These are phyloP conservation scores for Atkinsonella texensis DNA, from an alignment of 2,329 filamentous ascomycete genomes.

Conservation along the genomic window DNA sequence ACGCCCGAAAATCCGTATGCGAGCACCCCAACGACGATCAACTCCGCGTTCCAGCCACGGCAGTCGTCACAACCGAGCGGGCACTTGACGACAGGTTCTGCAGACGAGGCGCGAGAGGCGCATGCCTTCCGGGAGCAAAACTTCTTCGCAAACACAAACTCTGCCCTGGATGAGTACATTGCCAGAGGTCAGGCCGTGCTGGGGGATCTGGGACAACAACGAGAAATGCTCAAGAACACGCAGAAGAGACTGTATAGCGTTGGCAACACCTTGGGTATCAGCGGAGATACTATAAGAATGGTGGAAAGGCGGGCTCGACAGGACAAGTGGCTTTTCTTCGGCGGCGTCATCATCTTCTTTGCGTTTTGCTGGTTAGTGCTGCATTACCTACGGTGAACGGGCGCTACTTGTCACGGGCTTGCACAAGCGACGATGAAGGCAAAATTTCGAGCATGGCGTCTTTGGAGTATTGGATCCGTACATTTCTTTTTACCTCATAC, in stretches of 20 bases:
- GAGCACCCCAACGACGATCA: conserved; percentile 28
- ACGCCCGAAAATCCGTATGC: conserved; percentile 91
- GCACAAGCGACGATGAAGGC: neutral
- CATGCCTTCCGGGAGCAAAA: conserved; percentile 82
- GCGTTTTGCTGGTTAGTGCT: conserved; percentile 85
- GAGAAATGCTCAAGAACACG: conserved; percentile 90
- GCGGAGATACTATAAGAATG: conserved; percentile 94
- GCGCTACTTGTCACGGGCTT: neutral
- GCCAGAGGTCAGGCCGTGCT: conserved; percentile 83
- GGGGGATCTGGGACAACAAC: conserved; percentile 76
- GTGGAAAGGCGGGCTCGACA: conserved; percentile 82
- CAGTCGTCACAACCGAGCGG: conserved; percentile 26
- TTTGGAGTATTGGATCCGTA: conserved; percentile 8
- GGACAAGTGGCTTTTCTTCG: conserved; percentile 98
- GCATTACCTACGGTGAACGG: conserved; percentile 55
- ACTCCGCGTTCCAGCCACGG: conserved; percentile 27
- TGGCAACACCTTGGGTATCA: conserved; percentile 85
- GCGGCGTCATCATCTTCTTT: conserved; percentile 75
- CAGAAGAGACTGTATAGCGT: conserved; percentile 85
- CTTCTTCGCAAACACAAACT: conserved; percentile 73
- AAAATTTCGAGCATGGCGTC: conserved; percentile 9
- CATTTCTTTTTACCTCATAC: conserved; percentile 2
- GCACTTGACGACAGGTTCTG: conserved; percentile 29
- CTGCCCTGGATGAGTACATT: conserved; percentile 85
- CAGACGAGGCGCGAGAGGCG: conserved; percentile 59